Evolutionary conservation across 345 rosid genomes (phyloP), one percentile per base, ranked within the genome.

Genomic region (Rubroshorea leprosula): DNA sequence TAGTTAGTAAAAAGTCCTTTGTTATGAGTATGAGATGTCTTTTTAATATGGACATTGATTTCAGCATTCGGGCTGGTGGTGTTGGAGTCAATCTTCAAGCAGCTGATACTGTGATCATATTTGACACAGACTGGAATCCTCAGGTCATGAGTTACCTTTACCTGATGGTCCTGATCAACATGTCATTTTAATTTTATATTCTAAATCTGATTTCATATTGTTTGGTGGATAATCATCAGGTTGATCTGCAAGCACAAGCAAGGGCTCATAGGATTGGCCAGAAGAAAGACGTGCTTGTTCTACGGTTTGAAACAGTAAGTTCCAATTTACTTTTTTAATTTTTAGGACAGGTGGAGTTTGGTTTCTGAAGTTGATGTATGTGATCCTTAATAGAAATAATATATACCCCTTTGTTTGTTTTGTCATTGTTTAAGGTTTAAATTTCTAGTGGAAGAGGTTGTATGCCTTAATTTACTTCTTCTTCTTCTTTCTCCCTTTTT

Each of bases 1-100:
- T n/a, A n/a, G n/a, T n/a, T n/a, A n/a, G n/a, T n/a, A n/a, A n/a
- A n/a, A n/a, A n/a, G n/a, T n/a, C n/a, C n/a, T n/a, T n/a, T n/a
- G n/a, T n/a, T n/a, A n/a, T n/a, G n/a, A n/a, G n/a, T n/a, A n/a
- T n/a, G n/a, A 35, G 11, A 2, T 35, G 12, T 2, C 12, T 35
- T 6, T 35, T 1, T 35, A 35, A 35, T 2, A 35, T 35, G 41
- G 9, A 35, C 5, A 35, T 61, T 71, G 50, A 63, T 67, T 22
- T 63, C 60, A 90, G 97, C 78, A 90, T 90, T 70, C 95, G 97
- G 43, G 97, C 97, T 72, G 97, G 97, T 68, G 97, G 95, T 51
- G 97, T 87, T 63, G 97, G 97, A 58, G 95, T 90, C 39, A 90
- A 90, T 82, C 95, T 90, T 76, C 97, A 90, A 66, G 95, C 95